Evolutionary conservation across 768 basidiomycete genomes (phyloP).

Genomic region (Rhizopogon rudus): DNA sequence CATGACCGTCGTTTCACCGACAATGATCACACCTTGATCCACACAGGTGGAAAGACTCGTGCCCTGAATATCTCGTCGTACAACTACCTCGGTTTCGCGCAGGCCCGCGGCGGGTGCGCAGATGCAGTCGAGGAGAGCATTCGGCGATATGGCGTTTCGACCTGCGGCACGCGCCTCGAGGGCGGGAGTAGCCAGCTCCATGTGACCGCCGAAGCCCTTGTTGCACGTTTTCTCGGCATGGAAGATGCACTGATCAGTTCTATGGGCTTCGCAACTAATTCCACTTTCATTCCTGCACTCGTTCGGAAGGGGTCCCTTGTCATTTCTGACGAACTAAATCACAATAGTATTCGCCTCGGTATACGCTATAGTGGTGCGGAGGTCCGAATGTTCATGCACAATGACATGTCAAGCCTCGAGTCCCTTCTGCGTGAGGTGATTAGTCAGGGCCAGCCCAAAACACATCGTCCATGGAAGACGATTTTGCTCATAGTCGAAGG

Average conservation of each 20-base stretch:
- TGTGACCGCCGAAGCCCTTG: constrained; percentile 71
- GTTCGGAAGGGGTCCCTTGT: constrained; percentile 89
- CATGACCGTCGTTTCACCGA: constrained; percentile 82
- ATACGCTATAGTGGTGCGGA: constrained; percentile 84
- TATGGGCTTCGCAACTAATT: constrained; percentile 96
- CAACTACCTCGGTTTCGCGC: constrained; percentile 98
- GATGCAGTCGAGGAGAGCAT: constrained; percentile 89
- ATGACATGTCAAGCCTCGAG: constrained; percentile 85
- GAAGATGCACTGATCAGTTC: constrained; percentile 89
- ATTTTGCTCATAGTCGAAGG: constrained; percentile 94
- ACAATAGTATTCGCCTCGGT: constrained; percentile 92
- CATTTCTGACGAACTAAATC: constrained; percentile 96
- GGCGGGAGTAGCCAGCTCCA: constrained; percentile 91
- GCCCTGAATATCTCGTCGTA: constrained; percentile 97
- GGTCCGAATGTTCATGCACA: constrained; percentile 95
- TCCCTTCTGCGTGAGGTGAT: constrained; percentile 81
- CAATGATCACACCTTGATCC: constrained; percentile 71
- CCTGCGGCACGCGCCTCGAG: constrained; percentile 74
- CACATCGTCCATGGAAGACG: constrained; percentile 99
- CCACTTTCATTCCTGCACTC: constrained; percentile 88
- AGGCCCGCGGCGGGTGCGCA: constrained; percentile 87
- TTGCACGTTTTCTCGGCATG: constrained; percentile 84
- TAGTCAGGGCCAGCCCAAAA: constrained; percentile 96
- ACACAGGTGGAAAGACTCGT: constrained; percentile 78
- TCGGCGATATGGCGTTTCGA: constrained; percentile 73